Conservation (phyloP, 1,284 basidiomycete genomes). For the Wallemia ichthyophaga region DNA sequence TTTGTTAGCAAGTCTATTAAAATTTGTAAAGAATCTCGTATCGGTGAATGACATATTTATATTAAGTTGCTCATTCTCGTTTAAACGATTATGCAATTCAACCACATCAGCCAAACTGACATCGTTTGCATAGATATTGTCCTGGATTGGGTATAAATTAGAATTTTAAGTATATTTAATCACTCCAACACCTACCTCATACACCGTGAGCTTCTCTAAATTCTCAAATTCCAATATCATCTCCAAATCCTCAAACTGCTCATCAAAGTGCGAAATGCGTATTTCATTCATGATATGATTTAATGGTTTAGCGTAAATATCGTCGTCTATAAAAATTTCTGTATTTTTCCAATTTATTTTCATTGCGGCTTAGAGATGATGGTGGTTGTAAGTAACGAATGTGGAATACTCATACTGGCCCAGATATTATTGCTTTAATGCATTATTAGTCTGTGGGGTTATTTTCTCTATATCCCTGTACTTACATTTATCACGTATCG, state of each 20-base stretch:
- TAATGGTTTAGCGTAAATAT: neutral
- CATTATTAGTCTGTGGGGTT: too few species aligned
- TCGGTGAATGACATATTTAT: neutral
- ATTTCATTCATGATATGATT: neutral
- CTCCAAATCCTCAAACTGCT: neutral
- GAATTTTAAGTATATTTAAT: neutral
- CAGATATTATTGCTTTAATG: too few species aligned
- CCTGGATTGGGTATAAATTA: neutral
- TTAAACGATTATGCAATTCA: neutral
- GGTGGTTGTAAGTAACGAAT: neutral
- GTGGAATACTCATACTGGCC: too few species aligned
- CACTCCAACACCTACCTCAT: neutral
- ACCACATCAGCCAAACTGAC: neutral
- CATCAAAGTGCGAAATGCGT: neutral
- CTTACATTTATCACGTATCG: neutral
- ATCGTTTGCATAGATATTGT: neutral
- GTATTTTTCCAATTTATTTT: neutral
- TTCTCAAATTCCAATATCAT: neutral
- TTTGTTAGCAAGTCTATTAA: neutral
- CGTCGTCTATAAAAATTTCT: neutral
- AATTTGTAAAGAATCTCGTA: neutral
- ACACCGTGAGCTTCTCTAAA: neutral
- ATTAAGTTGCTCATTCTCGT: neutral
- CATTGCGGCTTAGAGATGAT: neutral
- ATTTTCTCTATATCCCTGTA: too few species aligned